Evolutionary conservation across 73 alveolate species (phyloP).

Genomic region (Stentor coeruleus): DNA sequence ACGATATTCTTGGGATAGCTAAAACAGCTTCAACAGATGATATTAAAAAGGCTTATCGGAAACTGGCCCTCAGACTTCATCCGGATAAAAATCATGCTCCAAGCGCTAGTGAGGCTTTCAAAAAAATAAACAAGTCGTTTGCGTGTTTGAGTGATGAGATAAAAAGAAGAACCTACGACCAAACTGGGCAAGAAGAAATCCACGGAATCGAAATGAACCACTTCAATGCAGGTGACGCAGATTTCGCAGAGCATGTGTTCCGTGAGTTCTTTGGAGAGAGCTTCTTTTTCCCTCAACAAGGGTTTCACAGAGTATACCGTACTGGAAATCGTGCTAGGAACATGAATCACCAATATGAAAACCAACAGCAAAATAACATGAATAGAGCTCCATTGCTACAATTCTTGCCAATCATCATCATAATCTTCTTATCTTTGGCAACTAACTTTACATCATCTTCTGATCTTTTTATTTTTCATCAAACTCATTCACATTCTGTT

Average conservation of each 20-base stretch:
- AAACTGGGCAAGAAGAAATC: constrained; percentile 8
- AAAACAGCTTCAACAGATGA: constrained; percentile 69
- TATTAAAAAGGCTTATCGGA: constrained; percentile 75
- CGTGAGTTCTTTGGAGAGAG: constrained; percentile 23
- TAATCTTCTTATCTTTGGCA: not conserved
- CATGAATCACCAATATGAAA: not conserved
- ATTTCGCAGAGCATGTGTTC: constrained; percentile 13
- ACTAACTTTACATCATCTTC: not conserved
- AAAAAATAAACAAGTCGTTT: not conserved
- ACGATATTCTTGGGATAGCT: constrained; percentile 67
- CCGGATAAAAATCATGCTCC: constrained; percentile 63
- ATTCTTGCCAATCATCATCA: not conserved
- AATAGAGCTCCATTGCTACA: not conserved
- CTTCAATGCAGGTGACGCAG: not conserved
- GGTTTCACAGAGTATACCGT: constrained; percentile 4
- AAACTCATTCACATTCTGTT: not conserved
- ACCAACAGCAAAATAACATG: not conserved
- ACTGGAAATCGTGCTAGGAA: not conserved
- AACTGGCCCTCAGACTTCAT: constrained; percentile 72
- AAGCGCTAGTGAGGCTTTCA: constrained; percentile 19
- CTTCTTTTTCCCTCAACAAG: not conserved
- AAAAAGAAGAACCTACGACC: constrained; percentile 4
- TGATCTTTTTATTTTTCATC: not conserved
- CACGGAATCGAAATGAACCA: not conserved
- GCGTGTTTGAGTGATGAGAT: constrained; percentile 15